Percentiles rank a stretch among this genome's conserved stretches.
Conservation (phyloP, 805 yeast species). For the Lachancea sp. region DNA sequence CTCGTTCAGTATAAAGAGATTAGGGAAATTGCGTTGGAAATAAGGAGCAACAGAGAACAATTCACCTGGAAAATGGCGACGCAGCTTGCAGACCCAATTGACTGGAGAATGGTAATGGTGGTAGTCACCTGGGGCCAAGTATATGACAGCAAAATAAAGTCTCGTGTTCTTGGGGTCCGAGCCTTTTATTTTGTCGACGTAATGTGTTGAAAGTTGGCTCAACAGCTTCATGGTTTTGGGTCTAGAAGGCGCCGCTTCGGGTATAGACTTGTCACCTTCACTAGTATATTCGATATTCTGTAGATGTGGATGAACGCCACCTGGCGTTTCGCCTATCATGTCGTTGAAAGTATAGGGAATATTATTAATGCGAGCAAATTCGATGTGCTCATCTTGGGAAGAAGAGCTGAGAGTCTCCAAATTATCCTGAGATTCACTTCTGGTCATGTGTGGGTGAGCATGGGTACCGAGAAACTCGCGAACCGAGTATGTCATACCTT, state of each 20-base stretch:
- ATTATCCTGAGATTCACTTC: conserved; percentile 17
- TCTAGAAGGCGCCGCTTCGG: conserved; percentile 27
- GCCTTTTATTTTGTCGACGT: conserved; percentile 13
- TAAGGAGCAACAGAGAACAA: conserved; percentile 94
- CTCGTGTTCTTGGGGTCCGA: conserved; percentile 42
- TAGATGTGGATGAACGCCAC: conserved; percentile 38
- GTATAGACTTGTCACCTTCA: conserved; percentile 61
- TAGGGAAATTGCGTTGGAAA: conserved; percentile 80
- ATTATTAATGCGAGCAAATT: conserved; percentile 74
- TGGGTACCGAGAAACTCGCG: conserved; percentile 75
- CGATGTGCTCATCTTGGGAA: conserved; percentile 36
- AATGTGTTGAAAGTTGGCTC: conserved; percentile 27
- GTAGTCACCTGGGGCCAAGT: conserved; percentile 96
- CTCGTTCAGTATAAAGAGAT: conserved; percentile 86
- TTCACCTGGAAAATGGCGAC: conserved; percentile 96
- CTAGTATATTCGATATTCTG: conserved; percentile 45
- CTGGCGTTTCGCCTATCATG: conserved; percentile 47
- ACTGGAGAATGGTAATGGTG: conserved; percentile 96
- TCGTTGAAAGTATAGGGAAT: conserved; percentile 66
- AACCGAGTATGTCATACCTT: conserved; percentile 89
- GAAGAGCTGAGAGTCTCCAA: conserved; percentile 19
- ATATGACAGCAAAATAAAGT: conserved; percentile 83
- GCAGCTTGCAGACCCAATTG: conserved; percentile 87
- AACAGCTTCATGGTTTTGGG: conserved; percentile 36
- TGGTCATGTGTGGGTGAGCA: conserved; percentile 32